Base-by-base conservation (phyloP, 768 basidiomycete genomes). In the Floccularia luteovirens region DNA sequence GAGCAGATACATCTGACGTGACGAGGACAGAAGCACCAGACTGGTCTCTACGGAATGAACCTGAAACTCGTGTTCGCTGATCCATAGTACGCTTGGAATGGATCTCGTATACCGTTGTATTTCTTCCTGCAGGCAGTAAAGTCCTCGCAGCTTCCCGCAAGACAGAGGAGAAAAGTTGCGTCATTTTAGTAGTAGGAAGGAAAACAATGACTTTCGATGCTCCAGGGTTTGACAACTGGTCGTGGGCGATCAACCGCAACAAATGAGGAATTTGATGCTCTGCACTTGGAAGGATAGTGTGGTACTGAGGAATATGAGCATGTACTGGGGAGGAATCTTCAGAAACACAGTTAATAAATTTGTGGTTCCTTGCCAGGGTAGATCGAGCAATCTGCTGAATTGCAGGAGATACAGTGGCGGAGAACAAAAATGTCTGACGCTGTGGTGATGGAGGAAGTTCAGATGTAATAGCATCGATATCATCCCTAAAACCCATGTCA, bases 351-450 rank as follows among this genome's bases (percentile, higher is more conserved):
- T 93, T 77, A 55, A 96, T 76, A 59, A 79, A 87, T 31, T 57
- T 54, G 58, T 90, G 79, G 42, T 79, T 73, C 23, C 61, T 60
- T 17, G 77, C 63, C 10, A 94, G 62, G 16, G 75, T 68, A 14
- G 66, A 59, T 3, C 70, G 63, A 0, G 89, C 84, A 42, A 93
- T 68, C 51, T 85, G 74, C 31, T 75, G 77, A 45, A 96, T 82
- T 3, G 71, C 70, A 3, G 58, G 66, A 0, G 86, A 82, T 24
- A 93, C 78, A 2, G 90, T 93, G 17, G 92, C 91, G 11, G 87
- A 90, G 62, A 94, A 92, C 41, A 97, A 68, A 63, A 94, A 82
- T 0, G 91, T 94, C 54, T 93, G 91, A n/a, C 90, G 79, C 39
- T 75, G 55, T 0, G 81, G 75, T 1, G 62, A 50, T 14, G 64